Percentiles rank a stretch among this genome's conserved stretches.
Evolutionary conservation across 2,329 filamentous ascomycete species (phyloP).

Genomic region (Penicillium corylophilum): DNA sequence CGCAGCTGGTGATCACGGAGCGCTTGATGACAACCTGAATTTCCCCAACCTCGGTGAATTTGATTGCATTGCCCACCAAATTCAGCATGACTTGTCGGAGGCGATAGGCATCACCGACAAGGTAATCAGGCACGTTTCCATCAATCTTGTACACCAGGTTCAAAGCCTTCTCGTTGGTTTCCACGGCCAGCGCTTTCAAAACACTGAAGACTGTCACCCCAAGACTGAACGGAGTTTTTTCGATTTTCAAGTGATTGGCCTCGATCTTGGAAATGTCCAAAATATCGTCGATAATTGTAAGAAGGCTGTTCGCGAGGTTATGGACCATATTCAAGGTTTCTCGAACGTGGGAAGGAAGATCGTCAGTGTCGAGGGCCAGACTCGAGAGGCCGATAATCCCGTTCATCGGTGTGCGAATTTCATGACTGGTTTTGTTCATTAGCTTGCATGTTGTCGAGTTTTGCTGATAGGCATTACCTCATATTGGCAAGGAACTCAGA

Average conservation of each 20-base stretch:
- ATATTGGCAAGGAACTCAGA: slow-evolving; percentile 96
- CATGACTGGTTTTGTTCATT: slow-evolving; percentile 58
- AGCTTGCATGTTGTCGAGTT: too few relatives aligned
- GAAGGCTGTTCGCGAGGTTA: slow-evolving; percentile 84
- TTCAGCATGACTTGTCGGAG: slow-evolving; percentile 92
- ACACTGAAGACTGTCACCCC: slow-evolving; percentile 92
- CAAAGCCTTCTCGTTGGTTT: slow-evolving; percentile 91
- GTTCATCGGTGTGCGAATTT: slow-evolving; percentile 94
- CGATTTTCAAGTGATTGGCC: slow-evolving; percentile 92
- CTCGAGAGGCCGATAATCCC: slow-evolving; percentile 96
- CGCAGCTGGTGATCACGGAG: slow-evolving; percentile 58
- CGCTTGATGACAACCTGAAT: slow-evolving; percentile 82
- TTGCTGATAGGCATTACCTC: slow-evolving; percentile 47
- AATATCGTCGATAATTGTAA: slow-evolving; percentile 87
- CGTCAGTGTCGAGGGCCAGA: slow-evolving; percentile 84
- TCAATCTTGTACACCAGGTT: slow-evolving; percentile 89
- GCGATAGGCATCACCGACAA: slow-evolving; percentile 90
- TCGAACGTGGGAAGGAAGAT: slow-evolving; percentile 85
- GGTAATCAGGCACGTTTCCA: slow-evolving; percentile 84
- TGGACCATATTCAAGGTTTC: slow-evolving; percentile 98
- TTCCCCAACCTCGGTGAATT: slow-evolving; percentile 92
- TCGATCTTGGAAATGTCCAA: slow-evolving; percentile 72
- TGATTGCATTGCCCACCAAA: slow-evolving; percentile 92
- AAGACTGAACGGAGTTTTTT: slow-evolving; percentile 90
- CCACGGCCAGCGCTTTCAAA: slow-evolving; percentile 88